Evolutionary conservation across 2,329 filamentous ascomycete genomes (phyloP).

Genomic region (Exophiala calicioides): DNA sequence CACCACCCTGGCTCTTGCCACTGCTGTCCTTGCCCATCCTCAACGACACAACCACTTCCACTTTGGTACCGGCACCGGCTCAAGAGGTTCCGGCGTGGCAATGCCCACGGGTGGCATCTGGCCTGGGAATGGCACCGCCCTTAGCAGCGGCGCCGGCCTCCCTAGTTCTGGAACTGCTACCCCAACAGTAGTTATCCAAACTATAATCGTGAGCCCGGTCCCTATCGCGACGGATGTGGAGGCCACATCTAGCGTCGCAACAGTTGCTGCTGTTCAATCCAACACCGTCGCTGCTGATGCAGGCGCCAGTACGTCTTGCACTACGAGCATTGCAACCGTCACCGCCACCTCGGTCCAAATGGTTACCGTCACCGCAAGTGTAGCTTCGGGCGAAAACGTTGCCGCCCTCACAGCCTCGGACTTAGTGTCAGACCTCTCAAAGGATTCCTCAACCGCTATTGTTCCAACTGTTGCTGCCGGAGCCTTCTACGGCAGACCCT

Average conservation of each 20-base stretch:
- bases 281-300: constrained; percentile 10
- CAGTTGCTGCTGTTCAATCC: constrained; percentile 7
- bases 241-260: constrained; percentile 14
- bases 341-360: constrained; percentile 31
- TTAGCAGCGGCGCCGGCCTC: constrained; percentile 19
- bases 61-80: constrained; percentile 22
- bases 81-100: constrained; percentile 15
- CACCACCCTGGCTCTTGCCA: constrained; percentile 28
- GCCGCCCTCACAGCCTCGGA: constrained; percentile 10
- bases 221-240: constrained; percentile 13
- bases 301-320: constrained; percentile 6
- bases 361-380: constrained; percentile 33
- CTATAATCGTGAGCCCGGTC: constrained; percentile 21
- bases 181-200: constrained; percentile 21
- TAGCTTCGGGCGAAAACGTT: constrained; percentile 6
- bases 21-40: constrained; percentile 28
- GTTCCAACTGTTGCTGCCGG: constrained; percentile 17
- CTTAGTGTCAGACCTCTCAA: constrained; percentile 6
- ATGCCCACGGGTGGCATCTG: constrained; percentile 18
- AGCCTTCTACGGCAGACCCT: constrained; percentile 22
- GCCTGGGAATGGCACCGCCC: constrained; percentile 23
- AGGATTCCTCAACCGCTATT: constrained; percentile 6
- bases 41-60: constrained; percentile 26
- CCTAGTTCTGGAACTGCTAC: constrained; percentile 20
- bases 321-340: constrained; percentile 25